These are phyloP conservation scores for Populus deltoides DNA, from an alignment of 345 rosid genomes.

Conservation along the genomic window DNA sequence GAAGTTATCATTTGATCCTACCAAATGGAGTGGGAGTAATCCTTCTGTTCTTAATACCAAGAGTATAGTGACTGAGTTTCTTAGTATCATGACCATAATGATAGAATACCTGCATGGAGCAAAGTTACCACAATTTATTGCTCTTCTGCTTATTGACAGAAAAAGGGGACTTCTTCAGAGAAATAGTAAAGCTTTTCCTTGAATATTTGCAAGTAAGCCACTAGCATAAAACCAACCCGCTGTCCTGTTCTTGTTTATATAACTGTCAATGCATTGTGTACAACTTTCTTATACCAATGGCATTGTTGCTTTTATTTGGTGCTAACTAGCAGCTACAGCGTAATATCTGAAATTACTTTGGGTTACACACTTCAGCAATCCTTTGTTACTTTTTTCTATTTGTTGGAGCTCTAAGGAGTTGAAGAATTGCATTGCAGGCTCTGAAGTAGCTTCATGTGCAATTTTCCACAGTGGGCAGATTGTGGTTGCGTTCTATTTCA, in stretches of 20 bases:
- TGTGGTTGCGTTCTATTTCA: no score
- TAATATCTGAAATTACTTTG: no score
- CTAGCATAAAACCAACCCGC: neutral
- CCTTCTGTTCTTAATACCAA: neutral
- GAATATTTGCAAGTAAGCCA: neutral
- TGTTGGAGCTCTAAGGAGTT: neutral
- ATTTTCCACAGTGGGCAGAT: neutral
- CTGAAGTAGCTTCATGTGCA: neutral
- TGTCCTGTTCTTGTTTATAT: neutral
- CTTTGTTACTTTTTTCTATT: no score
- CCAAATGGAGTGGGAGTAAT: slow-evolving; percentile 66
- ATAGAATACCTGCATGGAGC: neutral
- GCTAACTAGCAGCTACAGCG: no score
- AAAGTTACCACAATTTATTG: neutral
- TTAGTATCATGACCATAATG: neutral
- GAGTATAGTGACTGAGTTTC: neutral
- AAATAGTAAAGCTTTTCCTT: neutral
- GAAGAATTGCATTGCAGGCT: neutral
- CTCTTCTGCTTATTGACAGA: neutral
- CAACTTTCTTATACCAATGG: neutral
- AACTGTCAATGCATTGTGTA: neutral
- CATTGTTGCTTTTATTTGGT: neutral
- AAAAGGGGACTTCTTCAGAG: neutral
- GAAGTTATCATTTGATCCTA: slow-evolving; percentile 51
- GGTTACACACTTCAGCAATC: no score